phyloP scores from a whole-genome alignment of 257 asterid species.

The Solanum clarkiae region DNA sequence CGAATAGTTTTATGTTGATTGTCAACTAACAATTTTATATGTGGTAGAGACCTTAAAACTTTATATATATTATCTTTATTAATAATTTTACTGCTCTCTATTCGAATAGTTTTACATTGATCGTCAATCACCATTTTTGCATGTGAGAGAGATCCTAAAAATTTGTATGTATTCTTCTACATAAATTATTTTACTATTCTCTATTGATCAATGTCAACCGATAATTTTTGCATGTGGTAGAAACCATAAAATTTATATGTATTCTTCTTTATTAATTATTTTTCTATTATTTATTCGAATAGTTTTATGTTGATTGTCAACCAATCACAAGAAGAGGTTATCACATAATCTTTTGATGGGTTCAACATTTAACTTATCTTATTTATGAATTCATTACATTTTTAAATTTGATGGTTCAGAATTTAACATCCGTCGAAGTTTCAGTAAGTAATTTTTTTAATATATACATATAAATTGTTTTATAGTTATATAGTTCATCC shows the following conservation, averaged over 20 bases:
- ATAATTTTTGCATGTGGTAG: conserved; percentile 2
- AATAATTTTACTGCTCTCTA: background rate
- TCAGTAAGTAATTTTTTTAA: background rate
- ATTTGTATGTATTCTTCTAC: background rate
- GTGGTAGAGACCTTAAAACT: conserved; percentile 1
- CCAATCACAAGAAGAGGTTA: background rate
- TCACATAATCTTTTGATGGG: background rate
- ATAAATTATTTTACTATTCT: background rate
- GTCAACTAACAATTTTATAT: conserved; percentile 8
- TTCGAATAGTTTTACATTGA: no score
- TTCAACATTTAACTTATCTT: background rate
- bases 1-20: no score
- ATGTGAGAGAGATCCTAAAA: conserved; percentile 5
- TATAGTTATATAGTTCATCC: no score
- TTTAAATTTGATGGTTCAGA: background rate
- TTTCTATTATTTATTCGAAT: background rate
- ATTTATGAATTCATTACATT: background rate
- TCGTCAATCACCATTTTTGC: conserved; percentile 3
- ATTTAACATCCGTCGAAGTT: background rate
- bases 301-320: background rate
- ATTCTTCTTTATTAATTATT: background rate
- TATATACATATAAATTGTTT: background rate
- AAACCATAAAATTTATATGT: conserved; percentile 4
- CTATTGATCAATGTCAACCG: background rate
- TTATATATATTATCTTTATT: background rate